Evolutionary conservation across 305 asterid genomes (phyloP), one percentile per base, ranked within the genome.

Genomic region (Plantago coronopus): DNA sequence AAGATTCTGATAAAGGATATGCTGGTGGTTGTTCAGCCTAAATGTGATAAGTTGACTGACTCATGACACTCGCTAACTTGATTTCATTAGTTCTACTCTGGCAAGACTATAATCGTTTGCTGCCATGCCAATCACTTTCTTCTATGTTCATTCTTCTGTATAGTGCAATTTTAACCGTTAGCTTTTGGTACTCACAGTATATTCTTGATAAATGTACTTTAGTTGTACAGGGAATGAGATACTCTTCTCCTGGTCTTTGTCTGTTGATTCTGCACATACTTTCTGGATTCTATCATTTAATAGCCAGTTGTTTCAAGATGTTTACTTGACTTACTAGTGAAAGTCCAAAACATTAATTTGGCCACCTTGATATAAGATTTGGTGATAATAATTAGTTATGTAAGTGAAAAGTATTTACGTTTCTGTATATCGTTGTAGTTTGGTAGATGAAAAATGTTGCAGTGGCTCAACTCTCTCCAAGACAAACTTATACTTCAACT

Each of bases 401-500:
- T 18, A 54, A 19, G 15, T 51, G 12, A 34, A 61, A 37, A 64
- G 23, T 15, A 22, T 43, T 43, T 13, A 29, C 31, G 66, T 59
- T 42, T 25, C 56, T 60, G 48, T 59, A 57, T 71, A 53, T 44
- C 59, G 55, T 45, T 6, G 19, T 58, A 45, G 60, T 37, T n/a
- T 62, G 59, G 48, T 48, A 19, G 27, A 50, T 53, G 17, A 56
- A 54, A 42, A 43, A 12, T 50, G 55, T 57, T 23, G 10, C 19
- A 54, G 55, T 65, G 44, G 46, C 54, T 62, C 34, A 45, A 44
- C 62, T 16, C 38, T 62, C 29, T 61, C 69, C 37, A 7, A 22
- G 49, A 66, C 53, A 18, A 61, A 50, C 45, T 29, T 65, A n/a
- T 69, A 54, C 57, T 63, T 67, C 57, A 40, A 27, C 17, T 40